Base-by-base conservation (phyloP, 2,329 filamentous ascomycete genomes). In the Ustulina deusta region DNA sequence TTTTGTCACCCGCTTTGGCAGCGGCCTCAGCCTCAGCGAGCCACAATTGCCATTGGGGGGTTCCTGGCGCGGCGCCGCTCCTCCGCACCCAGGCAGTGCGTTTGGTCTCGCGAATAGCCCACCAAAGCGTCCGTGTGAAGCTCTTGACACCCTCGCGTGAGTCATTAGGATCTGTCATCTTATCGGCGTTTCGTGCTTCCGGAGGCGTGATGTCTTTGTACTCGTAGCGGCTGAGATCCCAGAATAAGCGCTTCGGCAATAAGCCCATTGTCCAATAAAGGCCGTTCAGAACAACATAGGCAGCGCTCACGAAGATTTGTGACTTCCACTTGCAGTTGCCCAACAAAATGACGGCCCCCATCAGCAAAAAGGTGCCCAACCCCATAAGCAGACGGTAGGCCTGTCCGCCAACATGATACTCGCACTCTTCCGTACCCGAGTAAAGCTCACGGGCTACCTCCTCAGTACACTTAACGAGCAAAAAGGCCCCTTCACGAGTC, bases 401-500 rank as follows among this genome's bases (percentile, higher is more conserved):
- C n/a, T 74, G 78, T 32, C 77, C 80, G 3, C 78, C 77, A 48
- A 89, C 83, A 27, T 82, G 79, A 72, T 90, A 90, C 32, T 83
- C 74, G 76, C 88, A 90, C 72, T 87, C 84, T 71, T 90, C 87
- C 0, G 86, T 89, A 17, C 87, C 87, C 0, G 83, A 84, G 76
- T 90, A 90, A 0, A 90, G 81, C 74, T 90, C 88, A n/a, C 88
- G 82, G 1, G 87, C 85, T 1, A 90, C 84, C 36, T 88, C 84
- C 74, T 90, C 87, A 5, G 83, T 82, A 73, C 88, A 89, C 52
- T 81, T 80, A 17, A 90, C 79, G 6, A 89, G 78, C 1, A 90
- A 75, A 70, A 90, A 89, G 1, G 86, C 87, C 1, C 87, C 87
- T 71, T 87, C 84, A 6, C 87, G 83, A 0, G 88, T 90, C 32